Evolutionary conservation across 306 rosid species (phyloP).

Genomic region (Glycyrrhiza uralensis): DNA sequence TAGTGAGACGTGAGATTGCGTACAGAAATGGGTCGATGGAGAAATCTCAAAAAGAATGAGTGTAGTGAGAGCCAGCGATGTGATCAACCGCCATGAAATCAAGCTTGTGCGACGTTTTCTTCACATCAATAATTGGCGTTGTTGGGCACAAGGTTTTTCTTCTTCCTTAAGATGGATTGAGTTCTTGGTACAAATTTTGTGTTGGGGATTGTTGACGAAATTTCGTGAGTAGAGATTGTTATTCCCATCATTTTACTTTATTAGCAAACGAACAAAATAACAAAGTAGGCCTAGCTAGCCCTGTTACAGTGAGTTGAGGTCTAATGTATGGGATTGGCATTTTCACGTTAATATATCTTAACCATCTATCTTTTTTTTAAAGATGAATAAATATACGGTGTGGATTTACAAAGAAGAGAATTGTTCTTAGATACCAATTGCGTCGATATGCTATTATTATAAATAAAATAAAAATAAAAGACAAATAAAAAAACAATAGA

Average conservation of each 20-base stretch:
- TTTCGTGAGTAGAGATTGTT: not conserved
- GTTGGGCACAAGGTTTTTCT: not conserved
- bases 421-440: no score
- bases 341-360: no score
- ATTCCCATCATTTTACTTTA: not conserved
- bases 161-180: not conserved
- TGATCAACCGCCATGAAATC: no score
- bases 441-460: no score
- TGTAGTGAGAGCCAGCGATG: no score
- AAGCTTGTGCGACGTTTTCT: not conserved
- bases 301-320: not conserved
- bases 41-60: not conserved
- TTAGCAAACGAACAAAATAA: not conserved
- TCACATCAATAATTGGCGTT: no score
- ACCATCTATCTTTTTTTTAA: no score
- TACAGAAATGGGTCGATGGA: not conserved
- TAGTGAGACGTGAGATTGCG: not conserved
- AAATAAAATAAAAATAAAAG: no score
- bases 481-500: no score
- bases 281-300: not conserved
- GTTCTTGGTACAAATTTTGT: not conserved
- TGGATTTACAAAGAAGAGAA: no score
- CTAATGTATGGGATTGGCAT: no score
- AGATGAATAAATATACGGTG: no score
- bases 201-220: not conserved